Percentiles rank a stretch among this genome's conserved stretches.
Conservation (phyloP, 306 rosid genomes). For the Medicago lupulina region DNA sequence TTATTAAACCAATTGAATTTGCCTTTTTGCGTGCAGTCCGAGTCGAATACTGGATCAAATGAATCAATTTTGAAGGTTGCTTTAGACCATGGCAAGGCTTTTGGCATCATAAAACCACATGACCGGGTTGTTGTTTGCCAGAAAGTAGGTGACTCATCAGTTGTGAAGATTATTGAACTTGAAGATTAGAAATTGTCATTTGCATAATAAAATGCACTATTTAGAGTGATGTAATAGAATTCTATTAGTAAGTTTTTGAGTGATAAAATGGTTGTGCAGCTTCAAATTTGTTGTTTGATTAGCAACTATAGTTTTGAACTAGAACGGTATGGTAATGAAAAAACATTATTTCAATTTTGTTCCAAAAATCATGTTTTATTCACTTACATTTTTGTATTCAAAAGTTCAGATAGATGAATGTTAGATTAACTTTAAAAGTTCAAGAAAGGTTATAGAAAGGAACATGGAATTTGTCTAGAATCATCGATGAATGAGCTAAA, state of each 20-base stretch:
- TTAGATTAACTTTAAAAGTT: too few species aligned
- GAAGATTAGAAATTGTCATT: conserved; percentile 58
- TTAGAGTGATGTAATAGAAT: conserved; percentile 27
- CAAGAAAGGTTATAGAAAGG: too few species aligned
- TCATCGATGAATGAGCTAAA: too few species aligned
- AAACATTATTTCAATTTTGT: not conserved
- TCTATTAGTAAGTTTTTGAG: conserved; percentile 22
- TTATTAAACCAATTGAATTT: conserved; percentile 27
- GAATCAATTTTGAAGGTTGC: conserved; percentile 93
- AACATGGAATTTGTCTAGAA: too few species aligned
- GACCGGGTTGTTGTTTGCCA: conserved; percentile 93
- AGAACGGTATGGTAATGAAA: not conserved
- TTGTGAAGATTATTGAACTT: conserved; percentile 94
- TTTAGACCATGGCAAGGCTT: conserved; percentile 83
- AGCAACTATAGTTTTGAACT: conserved; percentile 26
- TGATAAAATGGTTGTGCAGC: conserved; percentile 30
- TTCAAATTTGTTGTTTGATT: conserved; percentile 5
- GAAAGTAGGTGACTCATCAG: conserved; percentile 88
- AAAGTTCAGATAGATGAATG: not conserved
- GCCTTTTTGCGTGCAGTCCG: conserved; percentile 63
- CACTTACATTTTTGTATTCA: not conserved
- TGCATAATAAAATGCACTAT: conserved; percentile 30
- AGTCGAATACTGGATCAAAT: conserved; percentile 70
- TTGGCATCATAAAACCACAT: conserved; percentile 80
- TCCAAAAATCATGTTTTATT: not conserved